Base-by-base conservation (phyloP, 2,329 filamentous ascomycete species). In the Neopestalotiopsis sp. region DNA sequence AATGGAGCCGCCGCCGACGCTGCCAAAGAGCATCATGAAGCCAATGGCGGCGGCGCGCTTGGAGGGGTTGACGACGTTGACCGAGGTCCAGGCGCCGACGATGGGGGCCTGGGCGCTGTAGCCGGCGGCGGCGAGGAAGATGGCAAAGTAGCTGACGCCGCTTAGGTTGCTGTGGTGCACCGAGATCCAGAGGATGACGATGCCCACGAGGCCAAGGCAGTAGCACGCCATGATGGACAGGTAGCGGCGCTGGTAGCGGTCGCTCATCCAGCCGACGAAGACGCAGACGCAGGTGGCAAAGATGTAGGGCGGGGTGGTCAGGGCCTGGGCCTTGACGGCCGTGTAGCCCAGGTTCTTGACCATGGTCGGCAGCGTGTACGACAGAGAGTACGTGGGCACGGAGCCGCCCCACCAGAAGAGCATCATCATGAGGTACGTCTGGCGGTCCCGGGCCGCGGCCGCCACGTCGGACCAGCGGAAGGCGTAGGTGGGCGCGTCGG, bases 401-500 rank as follows among this genome's bases (percentile, higher is more conserved):
- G 85, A 83, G 67, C 82, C 80, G 80, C 84, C 82, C 66, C 84
- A 75, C 14, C 79, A 79, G 67, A 85, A 63, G 1, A 82, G 12
- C 73, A 74, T 72, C 71, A 71, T 72, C 67, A 73, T 72, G 32
- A 73, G 62, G 86, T 71, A 78, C 81, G 85, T 6, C 83, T 77
- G 65, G 81, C 79, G 61, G 71, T 86, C 84, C 17, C 73, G 75
- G n/a, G 77, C 74, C 17, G 83, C 82, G 45, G 81, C 78, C 69
- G 79, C 77, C 28, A 84, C 78, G 28, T 83, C 84, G 20, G 75
- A 76, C 77, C 75, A 82, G 10, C 78, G 70, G 69, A 74, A 74
- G n/a, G 34, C 80, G 13, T 76, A 65, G 7, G 77, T 81, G 32
- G 75, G 75, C 14, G 24, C 68, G 7, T 76, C 75, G 42, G 78